Percentiles rank a stretch among this genome's conserved stretches.
phyloP scores from a whole-genome alignment of 2,329 filamentous ascomycete genomes.

The Myriosclerotinia curreyana region DNA sequence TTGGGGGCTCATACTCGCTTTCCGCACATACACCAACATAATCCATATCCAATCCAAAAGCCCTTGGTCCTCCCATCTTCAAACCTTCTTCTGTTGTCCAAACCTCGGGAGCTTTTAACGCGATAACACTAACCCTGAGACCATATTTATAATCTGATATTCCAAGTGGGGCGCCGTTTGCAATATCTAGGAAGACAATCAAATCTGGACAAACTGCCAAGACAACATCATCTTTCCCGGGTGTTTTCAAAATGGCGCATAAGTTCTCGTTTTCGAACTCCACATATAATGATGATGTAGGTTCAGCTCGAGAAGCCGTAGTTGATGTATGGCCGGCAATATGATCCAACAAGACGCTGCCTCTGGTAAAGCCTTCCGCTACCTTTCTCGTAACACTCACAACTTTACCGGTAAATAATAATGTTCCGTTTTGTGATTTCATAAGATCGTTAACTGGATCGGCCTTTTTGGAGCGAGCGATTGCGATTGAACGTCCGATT shows the following conservation, averaged over 20 bases:
- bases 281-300: constrained; percentile 25
- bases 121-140: constrained; percentile 50
- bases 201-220: constrained; percentile 37
- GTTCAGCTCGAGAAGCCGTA: neutral
- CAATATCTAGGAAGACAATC: constrained; percentile 43
- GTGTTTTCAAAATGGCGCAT: constrained; percentile 28
- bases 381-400: constrained; percentile 35
- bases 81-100: constrained; percentile 46
- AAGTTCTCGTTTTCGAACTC: constrained; percentile 39
- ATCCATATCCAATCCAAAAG: constrained; percentile 40
- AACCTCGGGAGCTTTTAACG: constrained; percentile 48
- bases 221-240: constrained; percentile 28
- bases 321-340: constrained; percentile 19
- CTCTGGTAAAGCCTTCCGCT: constrained; percentile 36
- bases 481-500: constrained; percentile 58
- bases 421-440: constrained; percentile 32
- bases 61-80: constrained; percentile 43
- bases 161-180: constrained; percentile 50
- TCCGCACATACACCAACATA: constrained; percentile 30
- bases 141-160: constrained; percentile 52
- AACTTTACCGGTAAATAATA: constrained; percentile 37
- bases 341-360: constrained; percentile 32
- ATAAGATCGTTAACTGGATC: constrained; percentile 34
- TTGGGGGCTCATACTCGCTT: constrained; percentile 33
- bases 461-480: constrained; percentile 35